A percentile compares a stretch with the other conserved stretches of the same genome.
Evolutionary conservation across 257 asterid genomes (phyloP).

Genomic region (Petunia secreta): DNA sequence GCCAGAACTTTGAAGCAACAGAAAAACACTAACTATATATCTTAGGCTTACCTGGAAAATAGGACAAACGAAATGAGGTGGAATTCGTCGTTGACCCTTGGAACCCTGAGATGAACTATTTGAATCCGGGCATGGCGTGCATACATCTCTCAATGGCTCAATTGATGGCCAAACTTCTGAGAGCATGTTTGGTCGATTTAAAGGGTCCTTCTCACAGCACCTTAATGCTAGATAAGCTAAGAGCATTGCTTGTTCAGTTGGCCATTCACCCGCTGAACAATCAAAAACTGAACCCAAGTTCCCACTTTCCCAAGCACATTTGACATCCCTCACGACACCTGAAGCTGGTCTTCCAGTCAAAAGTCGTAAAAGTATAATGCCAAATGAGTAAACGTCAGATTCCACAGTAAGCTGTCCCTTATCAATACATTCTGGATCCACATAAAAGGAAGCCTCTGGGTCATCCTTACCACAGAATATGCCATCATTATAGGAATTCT

Average conservation of each 20-base stretch:
- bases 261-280: slow-evolving; percentile 91
- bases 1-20: background rate
- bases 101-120: slow-evolving; percentile 40
- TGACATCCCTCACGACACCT: slow-evolving; percentile 63
- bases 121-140: slow-evolving; percentile 37
- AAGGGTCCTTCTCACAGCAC: slow-evolving; percentile 61
- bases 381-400: slow-evolving; percentile 83
- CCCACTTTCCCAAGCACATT: slow-evolving; percentile 69
- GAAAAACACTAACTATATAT: background rate
- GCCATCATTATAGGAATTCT: slow-evolving; percentile 27
- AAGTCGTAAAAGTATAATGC: slow-evolving; percentile 63
- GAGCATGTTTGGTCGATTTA: slow-evolving; percentile 63
- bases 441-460: slow-evolving; percentile 47
- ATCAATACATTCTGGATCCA: slow-evolving; percentile 59
- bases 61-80: slow-evolving; percentile 87
- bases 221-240: slow-evolving; percentile 65
- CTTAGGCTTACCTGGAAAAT: slow-evolving; percentile 66
- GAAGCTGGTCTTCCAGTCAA: slow-evolving; percentile 68
- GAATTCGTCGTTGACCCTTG: slow-evolving; percentile 56
- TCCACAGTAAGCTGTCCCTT: slow-evolving; percentile 56
- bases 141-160: slow-evolving; percentile 60
- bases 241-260: slow-evolving; percentile 49
- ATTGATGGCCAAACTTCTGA: slow-evolving; percentile 61
- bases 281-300: slow-evolving; percentile 57
- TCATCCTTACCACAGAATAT: slow-evolving; percentile 32